These are phyloP conservation scores for Marasmius fiardii DNA, from an alignment of 1,284 basidiomycete species.

Conservation along the genomic window DNA sequence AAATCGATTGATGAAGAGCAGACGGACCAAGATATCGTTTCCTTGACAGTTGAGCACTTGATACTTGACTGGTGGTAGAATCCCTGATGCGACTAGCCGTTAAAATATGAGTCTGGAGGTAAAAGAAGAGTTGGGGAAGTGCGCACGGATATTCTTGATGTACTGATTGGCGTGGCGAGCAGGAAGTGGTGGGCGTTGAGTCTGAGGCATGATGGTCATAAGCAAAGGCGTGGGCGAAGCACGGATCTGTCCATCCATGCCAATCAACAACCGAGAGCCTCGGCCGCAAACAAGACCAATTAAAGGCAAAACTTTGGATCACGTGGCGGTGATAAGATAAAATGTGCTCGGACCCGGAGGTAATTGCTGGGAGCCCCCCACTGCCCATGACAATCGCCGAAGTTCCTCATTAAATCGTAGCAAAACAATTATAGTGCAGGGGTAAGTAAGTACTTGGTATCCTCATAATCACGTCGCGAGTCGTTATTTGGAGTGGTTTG, in stretches of 20 bases:
- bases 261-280: too few species aligned
- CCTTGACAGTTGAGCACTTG: slow-evolving; percentile 81
- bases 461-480: too few species aligned
- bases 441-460: too few species aligned
- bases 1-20: slow-evolving; percentile 1
- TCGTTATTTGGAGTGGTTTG: neutral
- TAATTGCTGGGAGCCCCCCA: too few species aligned
- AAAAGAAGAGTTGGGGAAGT: neutral
- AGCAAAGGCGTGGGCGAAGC: neutral
- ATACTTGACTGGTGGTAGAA: slow-evolving; percentile 70
- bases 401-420: too few species aligned
- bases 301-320: neutral
- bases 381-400: too few species aligned
- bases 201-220: slow-evolving; percentile 4
- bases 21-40: slow-evolving; percentile 73
- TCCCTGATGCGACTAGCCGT: slow-evolving; percentile 29
- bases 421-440: too few species aligned
- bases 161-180: slow-evolving; percentile 35
- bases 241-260: neutral
- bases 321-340: neutral
- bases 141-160: slow-evolving; percentile 31
- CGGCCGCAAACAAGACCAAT: neutral
- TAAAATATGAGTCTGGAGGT: slow-evolving; percentile 2
- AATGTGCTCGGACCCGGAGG: too few species aligned
- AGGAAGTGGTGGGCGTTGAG: slow-evolving; percentile 38